phyloP scores from a whole-genome alignment of 139 green algal species.

The Micractinium conductrix region DNA sequence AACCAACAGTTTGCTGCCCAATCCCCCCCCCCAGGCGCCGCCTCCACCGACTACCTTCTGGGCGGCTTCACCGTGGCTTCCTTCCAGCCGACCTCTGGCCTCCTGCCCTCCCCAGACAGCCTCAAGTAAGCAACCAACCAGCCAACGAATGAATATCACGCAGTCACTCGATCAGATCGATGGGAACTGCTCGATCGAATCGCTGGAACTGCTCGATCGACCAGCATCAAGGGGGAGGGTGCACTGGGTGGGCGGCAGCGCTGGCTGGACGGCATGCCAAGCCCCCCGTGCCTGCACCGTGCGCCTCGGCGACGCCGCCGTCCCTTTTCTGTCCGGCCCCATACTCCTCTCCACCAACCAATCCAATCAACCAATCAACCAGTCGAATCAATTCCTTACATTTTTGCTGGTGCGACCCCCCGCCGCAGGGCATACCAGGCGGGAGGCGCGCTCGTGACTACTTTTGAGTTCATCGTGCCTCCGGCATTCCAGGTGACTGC shows the following conservation, averaged over 20 bases:
- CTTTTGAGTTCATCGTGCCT: neutral
- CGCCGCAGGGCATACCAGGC: neutral
- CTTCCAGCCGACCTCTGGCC: slow-evolving; percentile 1
- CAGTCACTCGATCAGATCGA: too few species aligned
- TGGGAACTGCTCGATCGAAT: too few species aligned
- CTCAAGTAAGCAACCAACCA: neutral
- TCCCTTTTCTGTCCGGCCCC: neutral
- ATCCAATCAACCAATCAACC: neutral
- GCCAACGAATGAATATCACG: too few species aligned
- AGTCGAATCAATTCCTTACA: too few species aligned
- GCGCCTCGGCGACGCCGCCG: too few species aligned
- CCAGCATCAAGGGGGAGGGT: too few species aligned
- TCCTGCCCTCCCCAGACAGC: neutral
- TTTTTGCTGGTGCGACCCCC: too few species aligned
- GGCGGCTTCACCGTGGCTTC: neutral
- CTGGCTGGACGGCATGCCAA: too few species aligned
- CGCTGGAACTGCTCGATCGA: too few species aligned
- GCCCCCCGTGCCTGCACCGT: neutral
- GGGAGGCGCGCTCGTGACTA: neutral
- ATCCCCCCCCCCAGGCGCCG: neutral
- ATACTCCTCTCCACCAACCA: neutral
- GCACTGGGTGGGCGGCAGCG: too few species aligned
- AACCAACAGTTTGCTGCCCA: too few species aligned
- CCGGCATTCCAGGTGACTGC: neutral
- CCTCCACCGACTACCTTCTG: neutral